Percentiles rank a stretch among this genome's conserved stretches.
Evolutionary conservation across 2,329 filamentous ascomycete species (phyloP).

Genomic region (Annulohypoxylon truncatum): DNA sequence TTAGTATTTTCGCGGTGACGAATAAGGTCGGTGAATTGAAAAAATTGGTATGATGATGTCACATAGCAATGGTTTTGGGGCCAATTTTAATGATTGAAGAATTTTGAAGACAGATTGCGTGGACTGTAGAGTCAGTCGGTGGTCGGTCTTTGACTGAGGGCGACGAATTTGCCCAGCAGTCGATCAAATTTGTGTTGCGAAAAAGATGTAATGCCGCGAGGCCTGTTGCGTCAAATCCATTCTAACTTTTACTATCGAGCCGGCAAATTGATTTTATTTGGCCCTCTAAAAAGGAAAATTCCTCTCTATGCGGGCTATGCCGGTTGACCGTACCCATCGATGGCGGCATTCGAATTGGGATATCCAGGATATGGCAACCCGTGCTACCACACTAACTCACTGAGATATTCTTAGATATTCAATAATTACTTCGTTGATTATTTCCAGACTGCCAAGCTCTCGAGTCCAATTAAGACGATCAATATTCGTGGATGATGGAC

Average conservation of each 20-base stretch:
- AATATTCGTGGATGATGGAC: background rate
- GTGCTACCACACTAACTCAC: slow-evolving; percentile 1
- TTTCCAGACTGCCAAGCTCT: background rate
- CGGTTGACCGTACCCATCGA: slow-evolving; percentile 7
- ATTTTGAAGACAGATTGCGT: slow-evolving; percentile 9
- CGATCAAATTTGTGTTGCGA: slow-evolving; percentile 25
- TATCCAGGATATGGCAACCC: slow-evolving; percentile 25
- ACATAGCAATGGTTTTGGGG: slow-evolving; percentile 1
- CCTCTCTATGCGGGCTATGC: background rate
- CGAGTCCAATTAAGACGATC: background rate
- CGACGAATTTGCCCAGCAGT: slow-evolving; percentile 18
- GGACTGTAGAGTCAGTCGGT: slow-evolving; percentile 19
- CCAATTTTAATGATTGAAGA: background rate
- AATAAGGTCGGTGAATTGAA: slow-evolving; percentile 7
- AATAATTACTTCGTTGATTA: background rate
- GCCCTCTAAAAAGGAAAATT: slow-evolving; percentile 9
- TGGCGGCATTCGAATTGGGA: slow-evolving; percentile 19
- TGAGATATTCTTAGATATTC: background rate
- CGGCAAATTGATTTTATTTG: background rate
- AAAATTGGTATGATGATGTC: slow-evolving; percentile 14
- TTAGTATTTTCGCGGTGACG: slow-evolving; percentile 9
- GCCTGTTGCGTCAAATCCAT: slow-evolving; percentile 8
- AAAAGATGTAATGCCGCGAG: slow-evolving; percentile 12
- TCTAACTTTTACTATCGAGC: background rate
- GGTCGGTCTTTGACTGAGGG: slow-evolving; percentile 24